Evolutionary conservation across 176 grass and related monocot genomes (phyloP).

Genomic region (Microstegium vimineum): DNA sequence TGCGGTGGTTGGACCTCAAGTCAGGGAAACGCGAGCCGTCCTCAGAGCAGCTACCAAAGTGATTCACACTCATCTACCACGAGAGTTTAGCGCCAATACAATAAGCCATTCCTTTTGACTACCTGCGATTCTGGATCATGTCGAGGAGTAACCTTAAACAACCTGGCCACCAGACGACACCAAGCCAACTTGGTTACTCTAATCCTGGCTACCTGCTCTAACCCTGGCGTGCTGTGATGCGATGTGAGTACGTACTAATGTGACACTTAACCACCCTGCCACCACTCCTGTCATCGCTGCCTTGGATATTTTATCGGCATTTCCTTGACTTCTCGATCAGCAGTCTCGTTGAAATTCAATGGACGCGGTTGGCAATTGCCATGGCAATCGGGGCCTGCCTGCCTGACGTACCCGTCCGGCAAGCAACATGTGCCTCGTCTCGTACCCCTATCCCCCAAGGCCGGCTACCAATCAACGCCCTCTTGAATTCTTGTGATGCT

Average conservation of each 20-base stretch:
- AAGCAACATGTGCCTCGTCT: background rate
- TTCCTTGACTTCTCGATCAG: slow-evolving; percentile 13
- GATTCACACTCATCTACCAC: background rate
- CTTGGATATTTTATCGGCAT: background rate
- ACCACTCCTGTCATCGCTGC: background rate
- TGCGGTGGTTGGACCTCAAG: background rate
- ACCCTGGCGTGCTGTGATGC: background rate
- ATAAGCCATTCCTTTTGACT: background rate
- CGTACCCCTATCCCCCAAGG: too few species aligned
- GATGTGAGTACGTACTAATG: too few species aligned
- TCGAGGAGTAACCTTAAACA: background rate
- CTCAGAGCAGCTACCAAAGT: background rate
- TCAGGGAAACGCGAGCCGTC: background rate
- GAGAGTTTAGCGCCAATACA: background rate
- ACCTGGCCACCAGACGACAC: background rate
- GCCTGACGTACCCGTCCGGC: background rate
- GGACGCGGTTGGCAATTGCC: background rate
- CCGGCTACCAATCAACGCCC: background rate
- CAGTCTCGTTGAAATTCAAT: background rate
- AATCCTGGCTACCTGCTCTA: background rate
- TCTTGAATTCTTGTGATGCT: background rate
- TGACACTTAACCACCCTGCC: background rate
- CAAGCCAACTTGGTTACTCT: background rate
- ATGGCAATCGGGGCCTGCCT: background rate
- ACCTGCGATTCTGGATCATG: background rate